A percentile compares a stretch with the other conserved stretches of the same genome.
Conservation (phyloP, 2,329 filamentous ascomycete species). For the Aspergillus ustus region DNA sequence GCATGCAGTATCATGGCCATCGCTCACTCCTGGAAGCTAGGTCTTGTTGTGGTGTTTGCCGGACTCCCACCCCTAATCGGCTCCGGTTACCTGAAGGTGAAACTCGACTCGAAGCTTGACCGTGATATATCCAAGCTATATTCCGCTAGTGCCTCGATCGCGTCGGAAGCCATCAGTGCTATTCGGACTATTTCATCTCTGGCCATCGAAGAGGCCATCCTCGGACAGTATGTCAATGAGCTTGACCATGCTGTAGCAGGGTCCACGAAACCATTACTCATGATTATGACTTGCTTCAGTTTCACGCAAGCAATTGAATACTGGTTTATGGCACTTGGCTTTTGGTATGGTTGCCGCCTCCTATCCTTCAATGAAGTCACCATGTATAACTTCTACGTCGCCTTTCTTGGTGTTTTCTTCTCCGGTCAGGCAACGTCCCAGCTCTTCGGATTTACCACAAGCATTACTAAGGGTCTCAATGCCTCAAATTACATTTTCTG, state of each 20-base stretch:
- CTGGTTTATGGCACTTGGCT: slow-evolving; percentile 81
- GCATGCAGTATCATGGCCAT: slow-evolving; percentile 54
- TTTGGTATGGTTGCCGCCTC: slow-evolving; percentile 87
- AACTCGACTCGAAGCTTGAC: slow-evolving; percentile 74
- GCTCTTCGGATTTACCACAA: slow-evolving; percentile 86
- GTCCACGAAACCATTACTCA: slow-evolving; percentile 60
- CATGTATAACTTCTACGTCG: slow-evolving; percentile 89
- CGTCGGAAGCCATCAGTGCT: slow-evolving; percentile 89
- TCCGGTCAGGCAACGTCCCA: slow-evolving; percentile 89
- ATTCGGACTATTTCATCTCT: slow-evolving; percentile 92
- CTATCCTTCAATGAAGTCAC: slow-evolving; percentile 72
- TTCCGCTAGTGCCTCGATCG: slow-evolving; percentile 73
- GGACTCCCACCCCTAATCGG: slow-evolving; percentile 53
- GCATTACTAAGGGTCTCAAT: slow-evolving; percentile 90
- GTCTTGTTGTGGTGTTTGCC: slow-evolving; percentile 53
- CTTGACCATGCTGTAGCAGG: slow-evolving; percentile 52
- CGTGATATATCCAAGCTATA: slow-evolving; percentile 76
- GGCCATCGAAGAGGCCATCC: slow-evolving; percentile 82
- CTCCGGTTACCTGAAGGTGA: slow-evolving; percentile 54
- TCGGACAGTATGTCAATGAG: slow-evolving; percentile 69
- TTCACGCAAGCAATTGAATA: slow-evolving; percentile 83
- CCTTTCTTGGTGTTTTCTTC: slow-evolving; percentile 86
- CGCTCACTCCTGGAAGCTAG: slow-evolving; percentile 56
- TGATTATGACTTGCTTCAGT: slow-evolving; percentile 71
- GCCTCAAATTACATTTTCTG: slow-evolving; percentile 79